Base-by-base conservation (phyloP, 2,329 filamentous ascomycete species). In the Cordyceps fumosorosea region DNA sequence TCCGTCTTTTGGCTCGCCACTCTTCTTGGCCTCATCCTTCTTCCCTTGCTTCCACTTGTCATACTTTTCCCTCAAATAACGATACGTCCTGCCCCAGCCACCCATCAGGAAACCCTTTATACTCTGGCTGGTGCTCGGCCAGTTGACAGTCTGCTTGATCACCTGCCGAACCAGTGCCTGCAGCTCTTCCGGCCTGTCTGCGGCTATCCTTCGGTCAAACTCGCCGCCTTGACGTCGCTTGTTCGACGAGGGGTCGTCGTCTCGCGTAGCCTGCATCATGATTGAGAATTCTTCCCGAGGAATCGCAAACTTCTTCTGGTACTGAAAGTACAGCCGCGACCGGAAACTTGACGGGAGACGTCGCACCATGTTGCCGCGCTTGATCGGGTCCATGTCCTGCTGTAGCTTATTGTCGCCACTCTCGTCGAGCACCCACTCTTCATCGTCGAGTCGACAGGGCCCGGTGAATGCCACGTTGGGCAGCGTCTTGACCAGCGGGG, bases 321-420 rank as follows among this genome's bases (percentile, higher is more conserved):
- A 99, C 69, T 93, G 87, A 74, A 96, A 96, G 77, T 99, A 99
- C 0, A 99, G 80, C 63, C 91, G 93, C 60, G 89, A 85, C 44
- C 95, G 86, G 81, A 99, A 98, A 6, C 87, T 82, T 69, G 89
- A 89, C 4, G 95, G 95, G 12, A 99, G 80, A 14, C 95, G 88
- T 5, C 95, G 87, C 11, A 99, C 93, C 91, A 99, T 99, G 75
- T 99, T 99, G 20, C 90, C 91, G 62, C 95, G 87, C 70, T 90
- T 92, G 63, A 90, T 78, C 0, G 93, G 90, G 69, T 96, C 90
- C 92, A 98, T 96, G 70, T 98, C 92, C 75, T 99, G 95, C 48
- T 83, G 81, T 22, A 99, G 79, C 18, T 78, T 81, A 67, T 90
- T 82, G 66, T 95, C 86, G 29, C 84, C 80, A 14, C 81, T 76